These are phyloP conservation scores for Peronospora tabacina DNA, from an alignment of 352 stramenopile genomes.

Conservation along the genomic window DNA sequence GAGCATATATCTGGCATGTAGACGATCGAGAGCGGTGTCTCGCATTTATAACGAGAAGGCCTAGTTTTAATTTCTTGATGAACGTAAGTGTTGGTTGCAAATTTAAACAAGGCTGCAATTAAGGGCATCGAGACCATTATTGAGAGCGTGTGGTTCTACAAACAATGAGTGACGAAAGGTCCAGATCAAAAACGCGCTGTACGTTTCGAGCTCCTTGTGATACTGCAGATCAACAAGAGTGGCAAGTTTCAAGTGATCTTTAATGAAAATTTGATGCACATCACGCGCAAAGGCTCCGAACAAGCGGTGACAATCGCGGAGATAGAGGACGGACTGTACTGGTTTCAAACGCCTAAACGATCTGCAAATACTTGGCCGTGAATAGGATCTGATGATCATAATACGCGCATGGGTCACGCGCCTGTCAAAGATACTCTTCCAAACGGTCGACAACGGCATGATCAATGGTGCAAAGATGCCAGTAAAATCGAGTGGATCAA, in stretches of 20 bases:
- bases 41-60: slow-evolving; percentile 3
- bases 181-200: no score
- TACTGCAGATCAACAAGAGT: no score
- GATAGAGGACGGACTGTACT: slow-evolving; percentile 14
- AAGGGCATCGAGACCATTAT: neutral
- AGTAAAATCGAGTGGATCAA: neutral
- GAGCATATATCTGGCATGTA: slow-evolving; percentile 2
- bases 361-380: neutral
- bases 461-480: neutral
- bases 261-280: no score
- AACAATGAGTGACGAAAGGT: no score
- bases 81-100: neutral
- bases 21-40: slow-evolving; percentile 13
- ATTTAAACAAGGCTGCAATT: neutral
- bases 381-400: neutral
- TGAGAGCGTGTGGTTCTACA: neutral
- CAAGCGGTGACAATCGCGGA: slow-evolving; percentile 1
- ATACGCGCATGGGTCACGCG: neutral
- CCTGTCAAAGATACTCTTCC: neutral
- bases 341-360: neutral
- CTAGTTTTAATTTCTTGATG: neutral
- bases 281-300: no score
- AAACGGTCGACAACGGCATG: neutral
- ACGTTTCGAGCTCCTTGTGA: no score
- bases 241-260: no score